phyloP scores from a whole-genome alignment of 164 flowering plant genomes.

The Tetracentron sinense region DNA sequence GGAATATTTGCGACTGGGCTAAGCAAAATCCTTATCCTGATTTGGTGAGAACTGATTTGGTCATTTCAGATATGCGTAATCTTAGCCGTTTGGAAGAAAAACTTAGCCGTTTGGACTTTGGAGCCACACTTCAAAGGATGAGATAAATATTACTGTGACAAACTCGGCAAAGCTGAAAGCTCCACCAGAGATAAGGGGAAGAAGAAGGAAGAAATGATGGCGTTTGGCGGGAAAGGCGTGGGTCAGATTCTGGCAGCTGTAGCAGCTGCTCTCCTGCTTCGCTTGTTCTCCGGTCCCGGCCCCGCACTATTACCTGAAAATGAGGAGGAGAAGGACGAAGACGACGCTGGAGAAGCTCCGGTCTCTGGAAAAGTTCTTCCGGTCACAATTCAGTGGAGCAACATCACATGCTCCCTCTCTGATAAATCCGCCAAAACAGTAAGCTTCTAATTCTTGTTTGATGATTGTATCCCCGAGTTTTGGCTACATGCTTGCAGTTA shows the following conservation, averaged over 20 bases:
- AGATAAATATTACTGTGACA: too few relatives aligned
- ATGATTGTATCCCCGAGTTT: too few relatives aligned
- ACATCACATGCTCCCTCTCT: slow-evolving; percentile 69
- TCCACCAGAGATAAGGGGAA: neutral
- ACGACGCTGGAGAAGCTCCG: slow-evolving; percentile 24
- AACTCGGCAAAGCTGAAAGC: too few relatives aligned
- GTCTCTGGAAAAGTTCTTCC: slow-evolving; percentile 51
- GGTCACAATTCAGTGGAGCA: slow-evolving; percentile 73
- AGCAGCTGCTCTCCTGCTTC: slow-evolving; percentile 77
- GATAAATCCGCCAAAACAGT: slow-evolving; percentile 77
- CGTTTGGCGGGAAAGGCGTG: slow-evolving; percentile 55
- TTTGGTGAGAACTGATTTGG: too few relatives aligned
- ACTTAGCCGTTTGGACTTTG: too few relatives aligned
- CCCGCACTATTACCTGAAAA: slow-evolving; percentile 45
- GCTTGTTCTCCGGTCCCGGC: slow-evolving; percentile 68
- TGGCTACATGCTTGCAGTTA: neutral
- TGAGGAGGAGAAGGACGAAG: slow-evolving; percentile 30
- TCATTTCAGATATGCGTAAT: too few relatives aligned
- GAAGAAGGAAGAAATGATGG: slow-evolving; percentile 7
- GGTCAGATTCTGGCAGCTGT: slow-evolving; percentile 74
- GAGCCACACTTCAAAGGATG: too few relatives aligned
- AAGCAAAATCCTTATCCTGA: too few relatives aligned
- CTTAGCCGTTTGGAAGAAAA: too few relatives aligned
- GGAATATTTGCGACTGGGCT: too few relatives aligned
- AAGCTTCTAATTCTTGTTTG: too few relatives aligned